Conservation (phyloP, 768 basidiomycete species). For the Mycena polygramma region DNA sequence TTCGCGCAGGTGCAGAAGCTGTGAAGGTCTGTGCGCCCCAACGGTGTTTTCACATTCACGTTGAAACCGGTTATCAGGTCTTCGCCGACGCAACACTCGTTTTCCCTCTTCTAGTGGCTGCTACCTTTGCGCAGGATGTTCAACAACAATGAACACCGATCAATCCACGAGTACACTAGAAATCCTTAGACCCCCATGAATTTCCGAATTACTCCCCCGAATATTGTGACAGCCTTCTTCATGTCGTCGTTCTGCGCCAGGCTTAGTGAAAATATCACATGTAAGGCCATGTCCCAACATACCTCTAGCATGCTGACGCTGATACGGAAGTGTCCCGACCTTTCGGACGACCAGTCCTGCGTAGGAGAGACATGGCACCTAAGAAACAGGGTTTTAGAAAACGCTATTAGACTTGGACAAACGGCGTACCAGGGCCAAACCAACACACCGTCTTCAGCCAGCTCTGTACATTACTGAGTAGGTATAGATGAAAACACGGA, state of each 20-base stretch:
- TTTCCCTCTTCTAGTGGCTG: conserved; percentile 95
- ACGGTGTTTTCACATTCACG: conserved; percentile 29
- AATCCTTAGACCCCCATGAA: conserved; percentile 50
- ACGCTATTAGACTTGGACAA: neutral
- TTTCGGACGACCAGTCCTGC: conserved; percentile 31
- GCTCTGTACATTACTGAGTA: conserved; percentile 39
- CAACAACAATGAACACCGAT: conserved; percentile 13
- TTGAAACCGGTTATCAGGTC: conserved; percentile 57
- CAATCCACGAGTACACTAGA: conserved; percentile 10
- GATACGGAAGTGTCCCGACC: conserved; percentile 66
- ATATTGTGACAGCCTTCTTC: conserved; percentile 62
- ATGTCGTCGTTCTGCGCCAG: conserved; percentile 51
- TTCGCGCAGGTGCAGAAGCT: conserved; percentile 84
- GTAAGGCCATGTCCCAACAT: conserved; percentile 31
- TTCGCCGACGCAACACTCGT: conserved; percentile 98
- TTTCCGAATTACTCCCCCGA: conserved; percentile 57
- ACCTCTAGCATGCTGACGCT: conserved; percentile 70
- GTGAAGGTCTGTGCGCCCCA: conserved; percentile 70
- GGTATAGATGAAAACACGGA: neutral
- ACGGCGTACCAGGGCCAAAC: conserved; percentile 70
- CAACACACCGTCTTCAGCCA: conserved; percentile 74
- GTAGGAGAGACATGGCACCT: conserved; percentile 58
- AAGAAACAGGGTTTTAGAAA: neutral
- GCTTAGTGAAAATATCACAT: neutral
- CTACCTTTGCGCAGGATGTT: conserved; percentile 82